phyloP scores from a whole-genome alignment of 23 red algal genomes.

The Agarophyton chilense region DNA sequence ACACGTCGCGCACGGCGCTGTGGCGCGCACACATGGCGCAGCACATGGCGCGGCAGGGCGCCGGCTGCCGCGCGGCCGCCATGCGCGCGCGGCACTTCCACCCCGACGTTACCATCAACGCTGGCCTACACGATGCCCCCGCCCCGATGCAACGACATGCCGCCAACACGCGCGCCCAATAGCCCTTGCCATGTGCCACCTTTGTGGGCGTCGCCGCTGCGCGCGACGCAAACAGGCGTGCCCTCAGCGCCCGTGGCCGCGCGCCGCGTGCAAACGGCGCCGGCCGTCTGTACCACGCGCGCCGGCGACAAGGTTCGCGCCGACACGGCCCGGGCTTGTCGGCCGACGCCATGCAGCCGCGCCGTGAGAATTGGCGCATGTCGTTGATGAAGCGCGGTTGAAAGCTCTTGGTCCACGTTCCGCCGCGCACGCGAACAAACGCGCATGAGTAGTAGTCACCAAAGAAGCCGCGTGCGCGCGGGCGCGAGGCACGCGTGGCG shows the following conservation, averaged over 20 bases:
- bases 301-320: constrained; percentile 31
- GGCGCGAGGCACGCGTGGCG: not conserved
- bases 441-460: constrained; percentile 59
- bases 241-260: constrained; percentile 12
- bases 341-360: constrained; percentile 48
- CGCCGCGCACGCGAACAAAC: constrained; percentile 46
- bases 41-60: too few relatives aligned
- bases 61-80: too few relatives aligned
- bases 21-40: too few relatives aligned
- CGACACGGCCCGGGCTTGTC: constrained; percentile 26
- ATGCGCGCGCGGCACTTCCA: too few relatives aligned
- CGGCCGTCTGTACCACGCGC: constrained; percentile 13
- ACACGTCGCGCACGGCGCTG: too few relatives aligned
- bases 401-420: not conserved
- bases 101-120: too few relatives aligned
- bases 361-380: constrained; percentile 2
- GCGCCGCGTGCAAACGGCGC: not conserved
- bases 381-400: constrained; percentile 53
- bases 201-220: too few relatives aligned
- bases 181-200: too few relatives aligned
- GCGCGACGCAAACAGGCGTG: not conserved
- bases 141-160: too few relatives aligned
- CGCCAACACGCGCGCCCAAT: too few relatives aligned
- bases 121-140: too few relatives aligned
- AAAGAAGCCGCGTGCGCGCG: constrained; percentile 13